Conservation (phyloP, 805 yeast species). For the Sugiyamaella lignohabitans region DNA sequence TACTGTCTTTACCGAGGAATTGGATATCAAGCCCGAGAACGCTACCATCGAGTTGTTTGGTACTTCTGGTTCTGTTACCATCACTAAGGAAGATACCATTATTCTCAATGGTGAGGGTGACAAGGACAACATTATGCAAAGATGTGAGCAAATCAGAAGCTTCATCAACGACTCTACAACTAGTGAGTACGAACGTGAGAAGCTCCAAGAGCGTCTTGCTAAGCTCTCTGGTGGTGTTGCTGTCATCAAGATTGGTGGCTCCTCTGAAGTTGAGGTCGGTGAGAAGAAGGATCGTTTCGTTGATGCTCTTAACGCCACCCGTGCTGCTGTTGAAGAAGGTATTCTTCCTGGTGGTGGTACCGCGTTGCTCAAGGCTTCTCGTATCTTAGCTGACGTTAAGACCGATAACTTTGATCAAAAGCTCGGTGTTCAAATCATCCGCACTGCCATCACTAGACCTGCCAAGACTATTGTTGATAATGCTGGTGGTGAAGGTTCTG, state of each 20-base stretch:
- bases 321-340: slow-evolving; percentile 99
- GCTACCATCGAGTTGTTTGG: slow-evolving; percentile 89
- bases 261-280: slow-evolving; percentile 96
- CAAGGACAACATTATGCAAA: slow-evolving; percentile 68
- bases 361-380: slow-evolving; percentile 88
- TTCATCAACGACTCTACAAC: slow-evolving; percentile 68
- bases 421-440: slow-evolving; percentile 90
- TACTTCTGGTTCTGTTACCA: slow-evolving; percentile 81
- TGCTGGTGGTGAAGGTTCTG: slow-evolving; percentile 97
- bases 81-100: slow-evolving; percentile 94
- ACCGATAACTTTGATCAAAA: slow-evolving; percentile 91
- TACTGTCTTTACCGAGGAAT: slow-evolving; percentile 79
- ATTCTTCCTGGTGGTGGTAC: slow-evolving; percentile 99
- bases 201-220: slow-evolving; percentile 94
- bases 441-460: slow-evolving; percentile 88
- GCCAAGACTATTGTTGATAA: slow-evolving; percentile 93
- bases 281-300: slow-evolving; percentile 99
- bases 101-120: slow-evolving; percentile 87
- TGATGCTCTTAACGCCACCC: slow-evolving; percentile 96
- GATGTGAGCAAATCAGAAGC: slow-evolving; percentile 91
- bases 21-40: slow-evolving; percentile 91
- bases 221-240: slow-evolving; percentile 98
- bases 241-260: slow-evolving; percentile 93
- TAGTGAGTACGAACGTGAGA: slow-evolving; percentile 87
- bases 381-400: slow-evolving; percentile 60